Evolutionary conservation across 345 rosid genomes (phyloP).

Genomic region (Citrus trifoliata): DNA sequence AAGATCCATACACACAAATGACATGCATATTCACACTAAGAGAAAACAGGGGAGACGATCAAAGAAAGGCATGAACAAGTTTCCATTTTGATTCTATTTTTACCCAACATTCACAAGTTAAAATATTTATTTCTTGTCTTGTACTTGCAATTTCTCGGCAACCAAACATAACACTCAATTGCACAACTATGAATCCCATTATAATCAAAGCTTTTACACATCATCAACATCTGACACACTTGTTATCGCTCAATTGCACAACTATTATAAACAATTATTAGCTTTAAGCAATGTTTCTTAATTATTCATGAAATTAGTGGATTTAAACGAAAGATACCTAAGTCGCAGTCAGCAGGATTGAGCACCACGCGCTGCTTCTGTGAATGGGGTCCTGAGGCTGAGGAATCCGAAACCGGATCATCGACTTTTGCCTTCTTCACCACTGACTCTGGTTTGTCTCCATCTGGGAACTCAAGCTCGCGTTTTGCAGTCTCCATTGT

Average conservation of each 20-base stretch:
- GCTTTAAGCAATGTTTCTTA: not conserved
- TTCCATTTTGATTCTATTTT: not conserved
- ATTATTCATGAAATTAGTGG: not conserved
- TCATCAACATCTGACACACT: not conserved
- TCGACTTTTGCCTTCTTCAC: conserved; percentile 15
- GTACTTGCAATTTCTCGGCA: not conserved
- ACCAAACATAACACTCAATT: not conserved
- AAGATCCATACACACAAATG: not conserved
- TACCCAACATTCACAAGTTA: not conserved
- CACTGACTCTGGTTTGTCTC: not conserved
- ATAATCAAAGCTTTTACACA: not conserved
- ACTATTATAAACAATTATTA: not conserved
- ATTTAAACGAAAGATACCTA: conserved; percentile 8
- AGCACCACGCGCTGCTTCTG: conserved; percentile 21
- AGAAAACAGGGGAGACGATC: not conserved
- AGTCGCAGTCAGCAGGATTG: conserved; percentile 33
- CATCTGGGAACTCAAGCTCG: not conserved
- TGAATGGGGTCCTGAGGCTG: not conserved
- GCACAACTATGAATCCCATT: not conserved
- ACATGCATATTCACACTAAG: not conserved
- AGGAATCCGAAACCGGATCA: not conserved
- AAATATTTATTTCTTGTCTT: not conserved
- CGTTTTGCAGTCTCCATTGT: conserved; percentile 26
- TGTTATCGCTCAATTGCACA: not conserved
- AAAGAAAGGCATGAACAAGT: not conserved